Evolutionary conservation across 306 rosid genomes (phyloP), one percentile per base, ranked within the genome.

Genomic region (Trifolium repens): DNA sequence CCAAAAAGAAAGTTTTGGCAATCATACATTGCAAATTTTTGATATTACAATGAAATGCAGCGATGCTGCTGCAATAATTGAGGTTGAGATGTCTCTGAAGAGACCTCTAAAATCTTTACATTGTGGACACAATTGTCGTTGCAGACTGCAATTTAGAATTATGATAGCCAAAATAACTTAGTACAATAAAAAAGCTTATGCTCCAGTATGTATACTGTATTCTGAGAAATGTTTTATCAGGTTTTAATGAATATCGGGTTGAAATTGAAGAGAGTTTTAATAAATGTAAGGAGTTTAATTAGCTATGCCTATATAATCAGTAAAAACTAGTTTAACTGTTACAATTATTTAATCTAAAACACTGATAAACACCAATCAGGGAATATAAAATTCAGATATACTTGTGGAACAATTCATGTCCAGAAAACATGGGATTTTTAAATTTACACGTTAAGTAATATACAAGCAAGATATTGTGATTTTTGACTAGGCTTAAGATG

Each of bases 331-430:
- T 39, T 39, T 13, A 5, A 60, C 14, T 37, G 32, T 10, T 37
- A 13, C 5, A n/a, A 37, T 5, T 19, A 17, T 40, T 47, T 6
- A 34, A 55, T 7, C 17, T 67, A 8, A 43, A 58, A 67, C 24
- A 22, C 24, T 22, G n/a, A 22, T 22, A 22, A 22, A 22, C 13
- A 76, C 58, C 9, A n/a, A 37, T 32, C 3, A 55, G 7, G 7
- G 3, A 47, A 54, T 22, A 42, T 1, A 76, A 67, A 76, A 26
- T 66, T 42, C 47, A 37, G 40, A 44, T 17, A 76, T 13, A 8
- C 50, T 67, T 37, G 3, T 2, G 64, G 52, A 62, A 72, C 30
- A 58, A 52, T 11, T 3, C 37, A 53, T 52, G 22, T 26, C 26
- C 44, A 50, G 26, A 69, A 68, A 69, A 58, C 52, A 55, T 15